Conservation (phyloP, 129 eudicot species). For the Artemisia argyi region DNA sequence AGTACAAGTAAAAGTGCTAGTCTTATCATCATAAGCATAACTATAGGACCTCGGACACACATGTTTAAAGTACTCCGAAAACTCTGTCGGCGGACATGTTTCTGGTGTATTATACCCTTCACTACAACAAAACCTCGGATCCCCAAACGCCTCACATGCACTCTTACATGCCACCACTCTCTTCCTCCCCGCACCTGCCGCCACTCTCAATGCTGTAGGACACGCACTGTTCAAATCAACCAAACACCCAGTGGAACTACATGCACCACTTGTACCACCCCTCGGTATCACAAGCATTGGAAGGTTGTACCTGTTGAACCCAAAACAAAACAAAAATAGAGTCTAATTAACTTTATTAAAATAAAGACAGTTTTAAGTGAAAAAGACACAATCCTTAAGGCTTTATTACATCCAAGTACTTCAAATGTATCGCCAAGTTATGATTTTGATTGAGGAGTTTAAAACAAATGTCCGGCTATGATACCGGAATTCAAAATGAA, state of each 20-base stretch:
- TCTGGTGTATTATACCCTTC: conserved; percentile 74
- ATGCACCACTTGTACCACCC: conserved; percentile 57
- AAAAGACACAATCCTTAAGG: too few species aligned
- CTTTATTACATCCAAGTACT: too few species aligned
- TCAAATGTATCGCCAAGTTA: too few species aligned
- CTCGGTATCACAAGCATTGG: conserved; percentile 74
- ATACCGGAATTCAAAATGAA: too few species aligned
- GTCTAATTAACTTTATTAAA: too few species aligned
- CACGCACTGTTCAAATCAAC: conserved; percentile 82
- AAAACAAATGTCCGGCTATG: too few species aligned
- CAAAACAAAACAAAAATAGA: too few species aligned
- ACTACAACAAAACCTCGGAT: conserved; percentile 78
- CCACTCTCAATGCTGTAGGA: conserved; percentile 48
- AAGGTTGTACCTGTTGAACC: conserved; percentile 37
- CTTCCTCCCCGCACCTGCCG: conserved; percentile 43
- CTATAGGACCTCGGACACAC: conserved; percentile 86
- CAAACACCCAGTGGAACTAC: conserved; percentile 74
- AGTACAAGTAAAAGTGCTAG: conserved; percentile 82
- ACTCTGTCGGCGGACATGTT: conserved; percentile 71
- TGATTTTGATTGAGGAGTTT: too few species aligned
- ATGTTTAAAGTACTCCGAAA: conserved; percentile 64
- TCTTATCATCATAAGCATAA: conserved; percentile 86
- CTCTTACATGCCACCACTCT: conserved; percentile 79
- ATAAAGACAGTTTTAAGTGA: too few species aligned
- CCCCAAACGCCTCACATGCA: conserved; percentile 91